Evolutionary conservation across 208 protist species (phyloP), one percentile per base, ranked within the genome.

Genomic region (Wallacemonas rigidus): DNA sequence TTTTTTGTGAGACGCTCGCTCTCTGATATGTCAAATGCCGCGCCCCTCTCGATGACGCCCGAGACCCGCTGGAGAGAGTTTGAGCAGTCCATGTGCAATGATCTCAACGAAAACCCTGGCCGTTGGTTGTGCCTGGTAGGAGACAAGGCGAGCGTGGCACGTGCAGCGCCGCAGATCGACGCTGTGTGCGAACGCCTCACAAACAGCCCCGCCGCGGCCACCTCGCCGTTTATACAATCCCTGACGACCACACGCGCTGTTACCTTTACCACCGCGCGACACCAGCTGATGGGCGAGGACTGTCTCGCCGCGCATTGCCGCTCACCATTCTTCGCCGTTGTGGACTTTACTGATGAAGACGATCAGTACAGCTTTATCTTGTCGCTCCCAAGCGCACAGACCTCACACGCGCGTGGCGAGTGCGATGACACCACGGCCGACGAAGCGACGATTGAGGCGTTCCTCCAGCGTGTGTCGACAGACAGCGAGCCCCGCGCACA

Each of bases 261-360:
- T 15, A 71, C 67, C 68, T 86, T 81, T 69, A 77, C 73, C 14
- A 70, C 57, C 5, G n/a, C 43, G 1, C 54, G 12, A 6, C 67
- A 75, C 43, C 67, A 69, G 50, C 12, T 6, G n/a, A 69, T 56
- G 54, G 53, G 69, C 26, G 75, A 87, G 74, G 47, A 64, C 14
- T 87, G 82, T 54, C 58, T 79, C 15, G 82, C 77, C 4, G 72
- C 82, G 38, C 71, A 82, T 61, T 77, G 75, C 62, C 72, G 78
- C 53, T 14, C 69, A 2, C 82, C 82, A 2, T 77, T 83, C 8
- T 57, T 87, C 12, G 75, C 72, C 35, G 26, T 84, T n/a, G 50
- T 81, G 0, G 78, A 87, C 56, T 76, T 80, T 67, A 58, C 57
- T 38, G 71, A 76, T 48, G 77, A 83, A 26, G 82, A 81, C n/a